phyloP scores from a whole-genome alignment of 768 basidiomycete species.

The Rhodotorula graminis region DNA sequence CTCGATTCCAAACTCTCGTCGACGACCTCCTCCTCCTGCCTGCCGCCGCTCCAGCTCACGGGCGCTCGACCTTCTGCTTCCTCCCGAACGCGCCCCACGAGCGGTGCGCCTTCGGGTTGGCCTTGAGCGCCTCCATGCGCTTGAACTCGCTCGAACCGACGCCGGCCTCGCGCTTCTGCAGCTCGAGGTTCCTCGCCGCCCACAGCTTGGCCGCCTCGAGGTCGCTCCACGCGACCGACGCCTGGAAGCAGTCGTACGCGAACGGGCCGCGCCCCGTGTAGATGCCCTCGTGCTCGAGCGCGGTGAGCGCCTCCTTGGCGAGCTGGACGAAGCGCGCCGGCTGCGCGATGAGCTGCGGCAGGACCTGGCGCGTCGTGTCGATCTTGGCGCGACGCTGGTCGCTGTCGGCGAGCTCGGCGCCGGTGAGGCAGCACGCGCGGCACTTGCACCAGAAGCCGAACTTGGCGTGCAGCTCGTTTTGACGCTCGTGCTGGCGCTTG shows the following conservation, averaged over 20 bases:
- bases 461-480: not conserved
- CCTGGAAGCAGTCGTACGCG: not conserved
- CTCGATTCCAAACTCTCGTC: no score
- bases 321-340: not conserved
- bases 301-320: not conserved
- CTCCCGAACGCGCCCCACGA: no score
- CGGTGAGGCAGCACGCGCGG: not conserved
- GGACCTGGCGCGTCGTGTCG: not conserved
- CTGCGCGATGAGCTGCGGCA: not conserved
- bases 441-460: not conserved
- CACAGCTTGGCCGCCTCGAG: not conserved
- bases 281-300: not conserved
- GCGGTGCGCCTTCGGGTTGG: no score
- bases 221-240: not conserved
- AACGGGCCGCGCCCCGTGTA: not conserved
- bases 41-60: no score
- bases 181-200: not conserved
- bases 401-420: not conserved
- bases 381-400: not conserved
- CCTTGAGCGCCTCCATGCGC: no score
- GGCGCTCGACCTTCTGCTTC: no score
- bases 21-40: no score
- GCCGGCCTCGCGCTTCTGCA: not conserved
- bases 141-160: not conserved
- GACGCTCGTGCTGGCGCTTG: not conserved